Conservation (phyloP, 176 grass and related monocot genomes). For the Phyllostachys edulis region DNA sequence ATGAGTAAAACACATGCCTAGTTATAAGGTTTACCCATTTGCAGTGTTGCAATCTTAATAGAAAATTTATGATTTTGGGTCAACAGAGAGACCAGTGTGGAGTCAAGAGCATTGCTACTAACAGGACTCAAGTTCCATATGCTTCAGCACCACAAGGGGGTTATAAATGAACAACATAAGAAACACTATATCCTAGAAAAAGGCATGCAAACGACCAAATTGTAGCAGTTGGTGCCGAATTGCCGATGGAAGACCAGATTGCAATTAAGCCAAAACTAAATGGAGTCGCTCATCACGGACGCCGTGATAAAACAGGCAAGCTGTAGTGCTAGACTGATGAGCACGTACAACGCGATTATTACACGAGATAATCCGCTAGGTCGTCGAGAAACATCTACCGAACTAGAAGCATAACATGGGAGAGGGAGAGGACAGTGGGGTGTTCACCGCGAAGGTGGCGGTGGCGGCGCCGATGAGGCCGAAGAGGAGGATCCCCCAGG, state of each 20-base stretch:
- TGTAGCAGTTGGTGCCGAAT: not conserved
- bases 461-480: conserved; percentile 81
- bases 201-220: not conserved
- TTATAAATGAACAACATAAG: not conserved
- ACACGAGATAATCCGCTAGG: not conserved
- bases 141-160: not conserved
- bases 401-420: not conserved
- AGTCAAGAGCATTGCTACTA: not conserved
- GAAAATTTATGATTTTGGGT: not conserved
- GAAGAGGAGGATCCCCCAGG: conserved; percentile 81
- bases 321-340: not conserved
- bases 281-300: not conserved
- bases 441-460: conserved; percentile 61
- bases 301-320: not conserved
- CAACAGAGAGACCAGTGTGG: not conserved
- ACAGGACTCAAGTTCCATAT: not conserved
- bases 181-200: not conserved
- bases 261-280: not conserved
- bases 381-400: not conserved
- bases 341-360: not conserved
- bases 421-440: not conserved
- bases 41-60: not conserved
- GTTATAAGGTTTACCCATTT: not conserved
- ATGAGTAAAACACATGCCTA: not conserved
- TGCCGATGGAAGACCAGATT: not conserved